Evolutionary conservation across 805 yeast species (phyloP).

Genomic region (Starmerella stigmatis): DNA sequence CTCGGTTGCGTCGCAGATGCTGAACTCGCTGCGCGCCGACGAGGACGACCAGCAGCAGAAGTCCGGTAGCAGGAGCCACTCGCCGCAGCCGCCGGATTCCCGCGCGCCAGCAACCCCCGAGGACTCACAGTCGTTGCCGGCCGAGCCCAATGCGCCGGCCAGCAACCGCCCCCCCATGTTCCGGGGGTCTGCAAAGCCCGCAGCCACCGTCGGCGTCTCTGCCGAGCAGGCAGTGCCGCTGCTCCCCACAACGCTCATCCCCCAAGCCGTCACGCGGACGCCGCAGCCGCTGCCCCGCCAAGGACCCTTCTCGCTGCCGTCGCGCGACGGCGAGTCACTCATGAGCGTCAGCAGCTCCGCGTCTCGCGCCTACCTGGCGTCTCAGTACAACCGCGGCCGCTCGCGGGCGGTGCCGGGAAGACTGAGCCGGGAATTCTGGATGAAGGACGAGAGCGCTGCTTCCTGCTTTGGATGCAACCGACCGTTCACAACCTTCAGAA

Average conservation of each 20-base stretch:
- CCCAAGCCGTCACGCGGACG: neutral
- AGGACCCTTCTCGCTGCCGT: neutral
- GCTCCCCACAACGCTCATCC: constrained; percentile 5
- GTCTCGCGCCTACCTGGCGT: constrained; percentile 24
- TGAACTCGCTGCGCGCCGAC: constrained; percentile 16
- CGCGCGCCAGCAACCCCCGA: neutral
- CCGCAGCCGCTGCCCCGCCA: neutral
- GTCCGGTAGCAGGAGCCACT: neutral
- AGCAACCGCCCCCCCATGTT: constrained; percentile 5
- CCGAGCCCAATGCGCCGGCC: neutral
- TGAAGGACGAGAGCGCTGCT: constrained; percentile 85
- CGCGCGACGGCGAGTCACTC: constrained; percentile 21
- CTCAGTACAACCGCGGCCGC: constrained; percentile 23
- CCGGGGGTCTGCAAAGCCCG: constrained; percentile 6
- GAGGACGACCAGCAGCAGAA: constrained; percentile 6
- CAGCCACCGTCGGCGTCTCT: constrained; percentile 17
- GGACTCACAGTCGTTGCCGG: neutral
- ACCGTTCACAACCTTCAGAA: constrained; percentile 61
- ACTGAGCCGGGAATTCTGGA: constrained; percentile 77
- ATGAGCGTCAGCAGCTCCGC: constrained; percentile 21
- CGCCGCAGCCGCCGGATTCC: neutral
- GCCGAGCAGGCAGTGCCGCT: constrained; percentile 18
- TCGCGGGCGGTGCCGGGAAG: constrained; percentile 21
- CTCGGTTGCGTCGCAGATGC: constrained; percentile 21
- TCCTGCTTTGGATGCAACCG: constrained; percentile 79